Evolutionary conservation across 1,139 yeast species (phyloP), one percentile per base, ranked within the genome.

Genomic region (Candida tropicalis): DNA sequence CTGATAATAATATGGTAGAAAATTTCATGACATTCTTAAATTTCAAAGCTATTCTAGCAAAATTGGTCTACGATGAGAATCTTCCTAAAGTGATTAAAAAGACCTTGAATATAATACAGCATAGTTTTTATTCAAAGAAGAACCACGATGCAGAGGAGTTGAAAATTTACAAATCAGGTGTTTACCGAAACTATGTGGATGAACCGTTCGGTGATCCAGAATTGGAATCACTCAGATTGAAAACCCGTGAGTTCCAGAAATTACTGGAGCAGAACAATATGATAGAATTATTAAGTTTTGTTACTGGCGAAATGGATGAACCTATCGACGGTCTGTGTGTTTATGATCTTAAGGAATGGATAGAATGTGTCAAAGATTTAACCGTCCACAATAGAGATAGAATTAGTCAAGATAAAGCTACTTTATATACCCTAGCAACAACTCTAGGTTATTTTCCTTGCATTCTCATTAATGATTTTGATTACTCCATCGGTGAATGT

Each of bases 371-470:
- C 2, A 49, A 46, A 13, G 31, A 37, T 6, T 23, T 52, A 10
- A 40, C 46, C 7, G 42, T 39, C 6, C 16, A 31, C 0, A 41
- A 50, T 13, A 34, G 41, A 10, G 28, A 42, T n/a, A 37, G 38
- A 13, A 32, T 45, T 22, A 4, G 17, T n/a, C 35, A 42, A 35
- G 39, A 57, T 20, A 48, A 48, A 16, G 45, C 48, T 11, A 48
- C 59, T 1, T 35, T 65, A 16, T 61, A 64, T 44, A 57, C 74
- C 0, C 44, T 70, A 4, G 56, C 74, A 3, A 63, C 72, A 4
- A 65, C 79, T 0, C 46, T 79, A 18, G 76, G 81, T 8, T 58
- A 67, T 38, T 66, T 68, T 35, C 68, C 77, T 1, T 79, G 84
- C 49, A 46, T 75, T 17, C 39, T 62, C 0, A 58, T 62, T 16